phyloP scores from a whole-genome alignment of 192 early-diverging fungal genomes.

The Phycomyces blakesleeanus region DNA sequence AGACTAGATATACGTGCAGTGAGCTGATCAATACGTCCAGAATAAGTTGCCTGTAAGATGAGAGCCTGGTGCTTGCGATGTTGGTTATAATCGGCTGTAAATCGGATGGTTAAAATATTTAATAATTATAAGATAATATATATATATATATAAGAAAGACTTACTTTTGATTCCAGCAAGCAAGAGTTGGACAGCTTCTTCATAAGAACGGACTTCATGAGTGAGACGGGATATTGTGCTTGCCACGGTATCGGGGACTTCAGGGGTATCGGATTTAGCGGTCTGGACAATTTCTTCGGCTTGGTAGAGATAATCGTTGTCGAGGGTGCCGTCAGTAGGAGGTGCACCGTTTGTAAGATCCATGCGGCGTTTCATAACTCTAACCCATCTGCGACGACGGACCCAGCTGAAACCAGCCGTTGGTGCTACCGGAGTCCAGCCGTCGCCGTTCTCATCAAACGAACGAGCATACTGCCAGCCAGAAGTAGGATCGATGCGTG shows the following conservation, averaged over 20 bases:
- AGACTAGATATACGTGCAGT: slow-evolving; percentile 4
- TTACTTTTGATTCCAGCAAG: slow-evolving; percentile 62
- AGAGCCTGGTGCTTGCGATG: slow-evolving; percentile 47
- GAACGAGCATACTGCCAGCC: slow-evolving; percentile 74
- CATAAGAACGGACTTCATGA: slow-evolving; percentile 42
- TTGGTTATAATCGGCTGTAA: slow-evolving; percentile 52
- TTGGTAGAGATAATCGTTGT: slow-evolving; percentile 25
- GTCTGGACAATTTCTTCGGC: slow-evolving; percentile 29
- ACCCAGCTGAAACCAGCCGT: slow-evolving; percentile 55
- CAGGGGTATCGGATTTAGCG: slow-evolving; percentile 8
- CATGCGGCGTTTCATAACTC: slow-evolving; percentile 69
- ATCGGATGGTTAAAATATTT: not conserved
- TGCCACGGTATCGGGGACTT: not conserved
- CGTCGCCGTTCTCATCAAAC: slow-evolving; percentile 48
- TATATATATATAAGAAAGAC: too few species aligned
- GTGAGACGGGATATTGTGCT: slow-evolving; percentile 1
- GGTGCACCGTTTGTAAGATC: slow-evolving; percentile 32
- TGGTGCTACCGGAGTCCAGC: slow-evolving; percentile 50
- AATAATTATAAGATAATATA: too few species aligned
- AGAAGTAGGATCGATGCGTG: slow-evolving; percentile 51
- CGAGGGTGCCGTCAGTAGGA: slow-evolving; percentile 9
- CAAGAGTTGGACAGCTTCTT: slow-evolving; percentile 61
- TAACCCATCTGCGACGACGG: slow-evolving; percentile 68
- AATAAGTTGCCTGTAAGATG: slow-evolving; percentile 39
- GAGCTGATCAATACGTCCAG: slow-evolving; percentile 52